Evolutionary conservation across 2,329 filamentous ascomycete species (phyloP).

Genomic region (Fusarium siculi): DNA sequence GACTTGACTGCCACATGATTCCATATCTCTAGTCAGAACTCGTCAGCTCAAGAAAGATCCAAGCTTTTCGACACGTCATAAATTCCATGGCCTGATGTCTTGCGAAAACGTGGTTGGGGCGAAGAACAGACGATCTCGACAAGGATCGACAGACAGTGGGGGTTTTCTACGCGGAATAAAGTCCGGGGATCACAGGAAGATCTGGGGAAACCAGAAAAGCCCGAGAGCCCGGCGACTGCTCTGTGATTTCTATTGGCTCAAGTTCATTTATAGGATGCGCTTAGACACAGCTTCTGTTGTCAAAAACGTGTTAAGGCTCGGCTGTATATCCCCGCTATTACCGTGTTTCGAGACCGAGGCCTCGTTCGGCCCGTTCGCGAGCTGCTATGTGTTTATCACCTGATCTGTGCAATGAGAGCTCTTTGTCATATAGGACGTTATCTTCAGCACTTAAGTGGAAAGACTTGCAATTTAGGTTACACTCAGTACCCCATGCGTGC

Average conservation of each 20-base stretch:
- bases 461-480: background rate
- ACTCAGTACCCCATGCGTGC: background rate
- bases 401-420: background rate
- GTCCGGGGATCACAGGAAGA: background rate
- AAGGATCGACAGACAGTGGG: background rate
- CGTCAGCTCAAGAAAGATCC: no score
- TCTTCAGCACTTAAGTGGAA: no score
- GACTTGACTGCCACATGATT: no score
- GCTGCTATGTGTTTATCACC: background rate
- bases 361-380: background rate
- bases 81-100: background rate
- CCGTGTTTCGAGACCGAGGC: background rate
- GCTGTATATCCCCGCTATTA: background rate
- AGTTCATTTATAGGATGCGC: rapidly evolving
- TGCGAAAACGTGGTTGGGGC: background rate
- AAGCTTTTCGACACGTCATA: background rate
- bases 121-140: constrained; percentile 4
- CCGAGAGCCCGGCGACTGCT: background rate
- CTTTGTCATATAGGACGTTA: background rate
- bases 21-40: background rate
- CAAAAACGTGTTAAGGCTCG: background rate
- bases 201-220: background rate
- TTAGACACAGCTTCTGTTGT: background rate
- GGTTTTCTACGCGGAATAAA: background rate
- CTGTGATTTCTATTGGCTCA: background rate